These are phyloP conservation scores for Ligustrum vulgare DNA, from an alignment of 257 asterid species.

Conservation along the genomic window DNA sequence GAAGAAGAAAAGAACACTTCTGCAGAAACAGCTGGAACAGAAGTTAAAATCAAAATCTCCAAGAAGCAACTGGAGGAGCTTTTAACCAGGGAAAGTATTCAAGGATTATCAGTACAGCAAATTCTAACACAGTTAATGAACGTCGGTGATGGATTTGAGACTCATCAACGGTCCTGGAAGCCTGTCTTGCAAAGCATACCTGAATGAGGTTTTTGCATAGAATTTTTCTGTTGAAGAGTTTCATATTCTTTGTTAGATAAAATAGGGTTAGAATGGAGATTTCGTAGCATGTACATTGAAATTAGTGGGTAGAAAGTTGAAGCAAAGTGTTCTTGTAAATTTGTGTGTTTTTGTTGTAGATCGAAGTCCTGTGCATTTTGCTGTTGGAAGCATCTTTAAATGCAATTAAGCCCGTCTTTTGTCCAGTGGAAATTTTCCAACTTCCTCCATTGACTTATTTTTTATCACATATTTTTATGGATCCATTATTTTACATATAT, in stretches of 20 bases:
- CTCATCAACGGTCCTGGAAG: constrained; percentile 41
- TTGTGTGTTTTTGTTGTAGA: not conserved
- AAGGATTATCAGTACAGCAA: constrained; percentile 42
- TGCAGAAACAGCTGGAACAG: constrained; percentile 28
- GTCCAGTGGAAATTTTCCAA: too few relatives aligned
- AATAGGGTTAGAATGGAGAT: not conserved
- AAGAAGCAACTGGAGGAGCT: constrained; percentile 54
- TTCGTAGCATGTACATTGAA: not conserved
- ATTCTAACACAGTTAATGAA: constrained; percentile 35
- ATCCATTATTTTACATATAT: too few relatives aligned
- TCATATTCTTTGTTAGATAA: not conserved
- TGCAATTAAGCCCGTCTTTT: too few relatives aligned
- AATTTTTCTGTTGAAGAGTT: not conserved
- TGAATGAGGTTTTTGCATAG: constrained; percentile 30
- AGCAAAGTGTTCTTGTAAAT: not conserved
- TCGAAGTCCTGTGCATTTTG: too few relatives aligned
- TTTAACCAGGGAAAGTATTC: constrained; percentile 30
- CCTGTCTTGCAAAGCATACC: constrained; percentile 65
- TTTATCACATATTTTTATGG: too few relatives aligned
- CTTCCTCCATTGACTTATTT: too few relatives aligned
- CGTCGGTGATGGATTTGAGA: constrained; percentile 28
- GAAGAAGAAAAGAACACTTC: not conserved
- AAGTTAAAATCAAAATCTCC: constrained; percentile 59
- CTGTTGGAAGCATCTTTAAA: too few relatives aligned
- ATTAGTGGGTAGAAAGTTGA: not conserved